A percentile compares a stretch with the other conserved stretches of the same genome.
These are phyloP conservation scores for Arabis alpina DNA, from an alignment of 345 rosid species.

Conservation along the genomic window DNA sequence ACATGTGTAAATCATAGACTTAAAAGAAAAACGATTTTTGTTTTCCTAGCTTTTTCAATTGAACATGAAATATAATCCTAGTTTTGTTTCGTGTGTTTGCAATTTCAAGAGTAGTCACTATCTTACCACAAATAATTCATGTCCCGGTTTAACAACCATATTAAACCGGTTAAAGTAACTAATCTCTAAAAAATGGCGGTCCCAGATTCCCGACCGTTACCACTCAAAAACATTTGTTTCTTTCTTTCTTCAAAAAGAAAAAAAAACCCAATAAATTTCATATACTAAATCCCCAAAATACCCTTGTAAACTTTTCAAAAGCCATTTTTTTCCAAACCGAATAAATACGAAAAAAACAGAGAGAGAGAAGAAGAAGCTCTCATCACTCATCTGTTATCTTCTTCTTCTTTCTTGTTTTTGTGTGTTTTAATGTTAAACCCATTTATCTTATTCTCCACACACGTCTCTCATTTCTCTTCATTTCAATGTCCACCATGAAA, in stretches of 20 bases:
- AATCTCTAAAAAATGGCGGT: slow-evolving; percentile 42
- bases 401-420: slow-evolving; percentile 29
- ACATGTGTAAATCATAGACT: too few species aligned
- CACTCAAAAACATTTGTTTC: slow-evolving; percentile 34
- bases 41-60: too few species aligned
- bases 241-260: slow-evolving; percentile 26
- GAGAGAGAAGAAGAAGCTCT: slow-evolving; percentile 54
- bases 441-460: slow-evolving; percentile 41
- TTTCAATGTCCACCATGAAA: slow-evolving; percentile 53
- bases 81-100: not conserved
- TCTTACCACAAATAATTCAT: slow-evolving; percentile 6
- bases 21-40: too few species aligned
- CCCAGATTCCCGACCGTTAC: slow-evolving; percentile 49
- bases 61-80: not conserved
- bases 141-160: slow-evolving; percentile 24
- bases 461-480: slow-evolving; percentile 31
- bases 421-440: slow-evolving; percentile 23
- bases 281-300: slow-evolving; percentile 32
- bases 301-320: slow-evolving; percentile 23
- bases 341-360: slow-evolving; percentile 44
- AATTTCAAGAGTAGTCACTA: slow-evolving; percentile 3
- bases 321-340: slow-evolving; percentile 23
- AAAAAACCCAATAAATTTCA: not conserved
- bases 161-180: slow-evolving; percentile 26
- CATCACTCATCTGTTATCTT: slow-evolving; percentile 53